phyloP scores from a whole-genome alignment of 192 early-diverging fungal species.

The Coemansia guatemalensis region DNA sequence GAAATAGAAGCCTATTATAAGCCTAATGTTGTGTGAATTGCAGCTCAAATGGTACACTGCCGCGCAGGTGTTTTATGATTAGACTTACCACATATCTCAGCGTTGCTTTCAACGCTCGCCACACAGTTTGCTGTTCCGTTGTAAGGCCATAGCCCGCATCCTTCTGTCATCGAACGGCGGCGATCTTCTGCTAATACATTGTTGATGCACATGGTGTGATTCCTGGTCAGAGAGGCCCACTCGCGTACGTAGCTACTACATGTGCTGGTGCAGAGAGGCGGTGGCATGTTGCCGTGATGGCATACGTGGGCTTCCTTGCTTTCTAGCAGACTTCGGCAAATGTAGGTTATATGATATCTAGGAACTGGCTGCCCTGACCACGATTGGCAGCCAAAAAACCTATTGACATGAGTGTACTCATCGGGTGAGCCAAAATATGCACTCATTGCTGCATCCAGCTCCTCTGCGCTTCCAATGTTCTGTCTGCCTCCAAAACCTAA shows the following conservation, averaged over 20 bases:
- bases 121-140: constrained; percentile 24
- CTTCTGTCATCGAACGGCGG: constrained; percentile 15
- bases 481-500: constrained; percentile 24
- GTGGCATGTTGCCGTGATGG: constrained; percentile 17
- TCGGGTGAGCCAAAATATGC: constrained; percentile 33
- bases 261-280: constrained; percentile 17
- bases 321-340: constrained; percentile 41
- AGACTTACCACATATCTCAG: constrained; percentile 34
- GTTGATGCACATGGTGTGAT: constrained; percentile 23
- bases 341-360: constrained; percentile 39
- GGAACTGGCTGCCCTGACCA: constrained; percentile 29
- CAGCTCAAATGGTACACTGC: too few relatives aligned
- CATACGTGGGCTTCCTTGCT: constrained; percentile 24
- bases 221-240: constrained; percentile 25
- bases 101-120: constrained; percentile 22
- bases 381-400: constrained; percentile 35
- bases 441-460: constrained; percentile 38
- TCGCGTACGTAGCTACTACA: constrained; percentile 20
- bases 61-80: too few relatives aligned
- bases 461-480: constrained; percentile 15
- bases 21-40: too few relatives aligned
- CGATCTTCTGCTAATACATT: constrained; percentile 17
- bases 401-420: constrained; percentile 25
- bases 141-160: constrained; percentile 31
- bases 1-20: too few relatives aligned